These are phyloP conservation scores for Candida orba DNA, from an alignment of 805 yeast species.

Conservation along the genomic window DNA sequence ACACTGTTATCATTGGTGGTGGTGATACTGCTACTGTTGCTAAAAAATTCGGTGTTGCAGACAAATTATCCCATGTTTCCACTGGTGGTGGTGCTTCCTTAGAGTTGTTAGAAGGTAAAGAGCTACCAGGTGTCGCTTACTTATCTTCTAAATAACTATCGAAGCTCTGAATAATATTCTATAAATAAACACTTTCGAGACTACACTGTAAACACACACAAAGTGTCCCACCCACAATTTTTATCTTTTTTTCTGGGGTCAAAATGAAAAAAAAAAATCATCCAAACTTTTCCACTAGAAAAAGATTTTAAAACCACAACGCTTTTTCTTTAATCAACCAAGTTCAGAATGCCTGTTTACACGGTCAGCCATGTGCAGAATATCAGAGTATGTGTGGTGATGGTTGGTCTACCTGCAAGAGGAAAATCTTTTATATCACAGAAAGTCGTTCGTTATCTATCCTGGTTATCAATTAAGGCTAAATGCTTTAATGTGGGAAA, in stretches of 20 bases:
- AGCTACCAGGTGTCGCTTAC: constrained; percentile 94
- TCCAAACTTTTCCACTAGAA: not conserved
- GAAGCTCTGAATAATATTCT: not conserved
- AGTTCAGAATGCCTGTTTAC: constrained; percentile 28
- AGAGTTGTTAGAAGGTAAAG: constrained; percentile 98
- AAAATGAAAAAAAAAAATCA: not conserved
- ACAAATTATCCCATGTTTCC: constrained; percentile 94
- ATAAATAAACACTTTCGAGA: not conserved
- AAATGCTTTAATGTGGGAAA: constrained; percentile 85
- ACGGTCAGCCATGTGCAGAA: constrained; percentile 48
- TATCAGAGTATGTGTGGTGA: constrained; percentile 74
- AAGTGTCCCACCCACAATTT: not conserved
- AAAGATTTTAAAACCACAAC: not conserved
- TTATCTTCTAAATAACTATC: constrained; percentile 58
- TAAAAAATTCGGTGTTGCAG: constrained; percentile 95
- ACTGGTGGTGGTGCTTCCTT: constrained; percentile 99
- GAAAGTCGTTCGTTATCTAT: constrained; percentile 83
- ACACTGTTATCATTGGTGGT: constrained; percentile 93
- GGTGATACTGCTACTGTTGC: constrained; percentile 99
- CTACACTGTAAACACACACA: not conserved
- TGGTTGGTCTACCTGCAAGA: constrained; percentile 85
- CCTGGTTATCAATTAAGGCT: constrained; percentile 86
- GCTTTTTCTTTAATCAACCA: not conserved
- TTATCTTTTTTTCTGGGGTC: not conserved
- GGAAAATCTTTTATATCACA: constrained; percentile 95